Base-by-base conservation (phyloP, 2,329 filamentous ascomycete species). In the Byssoonygena ceratinophila region DNA sequence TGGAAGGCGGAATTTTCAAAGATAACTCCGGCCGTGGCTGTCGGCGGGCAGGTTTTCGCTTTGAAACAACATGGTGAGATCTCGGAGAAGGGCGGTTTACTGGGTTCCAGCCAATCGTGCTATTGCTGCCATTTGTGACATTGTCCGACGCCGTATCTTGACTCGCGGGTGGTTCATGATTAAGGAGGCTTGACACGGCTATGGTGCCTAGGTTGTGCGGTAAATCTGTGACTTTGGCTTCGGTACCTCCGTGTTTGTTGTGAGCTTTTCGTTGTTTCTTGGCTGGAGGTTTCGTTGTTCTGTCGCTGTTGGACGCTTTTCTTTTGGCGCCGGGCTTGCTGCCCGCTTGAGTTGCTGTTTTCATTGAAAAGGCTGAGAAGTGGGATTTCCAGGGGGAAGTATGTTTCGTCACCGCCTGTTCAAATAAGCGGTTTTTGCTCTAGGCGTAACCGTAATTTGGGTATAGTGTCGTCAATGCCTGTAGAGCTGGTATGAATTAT, bases 161-260 rank as follows among this genome's bases (percentile, higher is more conserved):
- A 31, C 18, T 37, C 11, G 16, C 22, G 14, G 14, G 4, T 18
- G 7, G 23, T 16, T n/a, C 12, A 41, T 6, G 5, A 3, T 1
- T 11, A 27, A 16, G 29, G 2, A 14, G 31, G 2, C 7, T 3
- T 18, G 31, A 25, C 14, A 31, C 46, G 22, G 16, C 14, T 31
- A 41, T 22, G 11, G 37, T 31, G 27, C 46, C 46, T 49, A 49
- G 11, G 25, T 49, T 49, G 27, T 49, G 46, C 4, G 46, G 46
- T 36, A 49, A 22, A 3, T 49, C 46, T 12, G 22, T 41, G n/a
- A 31, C 25, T 18, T 39, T 40, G 34, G 20, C 14, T 31, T 20
- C 16, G 4, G 22, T 4, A 31, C 2, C 14, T 29, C 2, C 25
- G 4, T 14, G 25, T 40, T 29, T 9, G 14, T 25, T 41, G 20